Conservation (phyloP, 768 basidiomycete genomes). For the Mycena chlorophos region DNA sequence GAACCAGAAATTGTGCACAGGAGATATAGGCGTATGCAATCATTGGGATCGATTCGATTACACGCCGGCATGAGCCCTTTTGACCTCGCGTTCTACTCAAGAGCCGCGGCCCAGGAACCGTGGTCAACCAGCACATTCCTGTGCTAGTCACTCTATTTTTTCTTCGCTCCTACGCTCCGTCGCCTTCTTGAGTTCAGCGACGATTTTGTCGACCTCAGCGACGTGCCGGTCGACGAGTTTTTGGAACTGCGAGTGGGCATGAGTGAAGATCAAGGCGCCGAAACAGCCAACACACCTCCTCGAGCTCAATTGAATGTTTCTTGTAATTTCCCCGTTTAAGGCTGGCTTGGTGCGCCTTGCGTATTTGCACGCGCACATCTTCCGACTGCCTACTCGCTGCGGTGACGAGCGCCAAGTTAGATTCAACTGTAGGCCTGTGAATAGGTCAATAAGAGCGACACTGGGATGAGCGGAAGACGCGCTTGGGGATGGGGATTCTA, state of each 20-base stretch:
- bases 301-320: constrained; percentile 68
- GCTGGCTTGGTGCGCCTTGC: constrained; percentile 66
- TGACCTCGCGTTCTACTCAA: too few species aligned
- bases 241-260: constrained; percentile 62
- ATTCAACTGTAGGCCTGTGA: constrained; percentile 74
- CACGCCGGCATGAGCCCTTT: too few species aligned
- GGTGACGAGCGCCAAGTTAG: constrained; percentile 55
- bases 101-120: too few species aligned
- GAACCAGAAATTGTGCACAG: too few species aligned
- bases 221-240: constrained; percentile 65
- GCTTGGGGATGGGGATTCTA: constrained; percentile 82
- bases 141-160: too few species aligned
- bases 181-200: constrained; percentile 63
- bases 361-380: constrained; percentile 72
- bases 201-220: constrained; percentile 64
- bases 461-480: constrained; percentile 13
- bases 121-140: too few species aligned
- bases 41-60: too few species aligned
- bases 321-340: constrained; percentile 68
- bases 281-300: constrained; percentile 56
- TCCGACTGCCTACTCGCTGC: constrained; percentile 67
- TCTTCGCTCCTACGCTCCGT: constrained; percentile 27
- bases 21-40: too few species aligned
- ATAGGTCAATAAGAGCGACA: not conserved
- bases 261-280: not conserved